A percentile compares a stretch with the other conserved stretches of the same genome.
Conservation (phyloP, 768 basidiomycete species). For the Pleurotus tuber-regium region DNA sequence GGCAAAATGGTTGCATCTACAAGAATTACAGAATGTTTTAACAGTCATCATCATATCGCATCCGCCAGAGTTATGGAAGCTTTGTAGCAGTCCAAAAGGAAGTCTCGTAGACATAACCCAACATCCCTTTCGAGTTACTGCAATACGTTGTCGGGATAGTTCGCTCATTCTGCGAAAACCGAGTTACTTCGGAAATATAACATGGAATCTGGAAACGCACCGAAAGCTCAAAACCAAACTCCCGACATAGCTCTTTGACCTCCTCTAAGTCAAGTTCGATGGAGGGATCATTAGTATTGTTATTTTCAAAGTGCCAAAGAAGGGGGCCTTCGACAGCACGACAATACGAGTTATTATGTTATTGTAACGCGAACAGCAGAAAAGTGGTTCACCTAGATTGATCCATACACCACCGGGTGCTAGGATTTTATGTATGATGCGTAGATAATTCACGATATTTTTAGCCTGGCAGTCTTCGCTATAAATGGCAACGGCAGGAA, state of each 20-base stretch:
- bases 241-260: conserved; percentile 68
- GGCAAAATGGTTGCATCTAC: too few relatives aligned
- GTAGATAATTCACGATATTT: conserved; percentile 88
- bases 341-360: too few relatives aligned
- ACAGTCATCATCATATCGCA: not conserved
- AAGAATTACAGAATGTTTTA: not conserved
- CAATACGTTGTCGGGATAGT: conserved; percentile 85
- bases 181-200: not conserved
- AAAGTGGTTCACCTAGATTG: conserved; percentile 77
- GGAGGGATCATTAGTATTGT: conserved; percentile 72
- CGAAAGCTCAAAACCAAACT: conserved; percentile 79
- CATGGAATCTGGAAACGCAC: conserved; percentile 40
- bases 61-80: not conserved
- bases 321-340: conserved; percentile 75
- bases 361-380: too few relatives aligned
- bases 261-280: conserved; percentile 91
- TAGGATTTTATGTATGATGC: conserved; percentile 81
- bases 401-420: conserved; percentile 90
- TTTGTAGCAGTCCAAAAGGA: conserved; percentile 80
- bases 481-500: too few relatives aligned
- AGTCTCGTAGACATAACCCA: conserved; percentile 81
- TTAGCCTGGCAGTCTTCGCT: too few relatives aligned
- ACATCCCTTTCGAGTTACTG: conserved; percentile 75
- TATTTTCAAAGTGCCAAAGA: conserved; percentile 98
- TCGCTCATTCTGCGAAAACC: conserved; percentile 62